Evolutionary conservation across 257 asterid genomes (phyloP), one percentile per base, ranked within the genome.

Genomic region (Petunia secreta): DNA sequence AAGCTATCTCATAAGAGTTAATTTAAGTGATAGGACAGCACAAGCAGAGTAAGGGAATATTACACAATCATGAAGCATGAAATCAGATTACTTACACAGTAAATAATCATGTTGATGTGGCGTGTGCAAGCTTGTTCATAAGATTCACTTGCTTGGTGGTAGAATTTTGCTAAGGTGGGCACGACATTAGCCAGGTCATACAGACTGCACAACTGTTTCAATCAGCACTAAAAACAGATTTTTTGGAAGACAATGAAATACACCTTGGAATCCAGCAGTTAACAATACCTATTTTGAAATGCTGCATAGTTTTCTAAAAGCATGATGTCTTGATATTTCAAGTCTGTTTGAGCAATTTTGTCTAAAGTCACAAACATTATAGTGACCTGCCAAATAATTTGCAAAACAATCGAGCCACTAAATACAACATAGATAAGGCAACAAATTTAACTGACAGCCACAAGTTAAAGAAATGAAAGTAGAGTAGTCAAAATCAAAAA

Each of bases 141-240:
- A 79, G 97, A 78, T 88, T 96, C 99, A 78, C 98, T 94, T 68
- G 99, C 99, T 90, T 96, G 97, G 88, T 96, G 98, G 85, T 96
- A 96, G 78, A 96, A 96, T 84, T 94, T 96, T 46, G 98, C 99
- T 82, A 94, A 89, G 66, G 93, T 92, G 8, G 97, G 95, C 84
- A 96, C 99, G 78, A 94, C 92, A 86, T 94, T 96, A 80, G 99
- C 99, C 84, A 96, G 93, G 80, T 96, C 99, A 85, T 94, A 94
- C 81, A 96, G 89, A 85, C 99, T 96, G 95, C 85, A 87, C 65
- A 83, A 83, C 43, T 63, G 75, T 63, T 82, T 64, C 83, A 84
- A 82, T 69, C 84, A 89, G 86, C 60, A 68, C 55, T 57, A 37
- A 13, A 48, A 79, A 2, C 54, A 9, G 63, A 64, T 50, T n/a